Evolutionary conservation across 2,329 filamentous ascomycete genomes (phyloP), one percentile per base, ranked within the genome.

Genomic region (Aspergillus proliferans): DNA sequence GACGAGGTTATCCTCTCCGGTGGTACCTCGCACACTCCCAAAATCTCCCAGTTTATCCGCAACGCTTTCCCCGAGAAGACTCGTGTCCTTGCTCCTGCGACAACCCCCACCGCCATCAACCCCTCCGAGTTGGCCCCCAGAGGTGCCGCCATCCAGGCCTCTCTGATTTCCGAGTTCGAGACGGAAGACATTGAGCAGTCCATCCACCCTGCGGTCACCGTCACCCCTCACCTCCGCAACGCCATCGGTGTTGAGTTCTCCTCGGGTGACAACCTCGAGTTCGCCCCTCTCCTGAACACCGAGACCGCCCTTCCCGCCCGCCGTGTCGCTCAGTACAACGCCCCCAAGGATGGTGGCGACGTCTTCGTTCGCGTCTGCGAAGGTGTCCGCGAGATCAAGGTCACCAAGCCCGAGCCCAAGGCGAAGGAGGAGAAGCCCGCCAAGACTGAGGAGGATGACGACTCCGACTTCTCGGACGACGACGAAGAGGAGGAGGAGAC

Each of bases 121-220:
- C 93, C 93, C 55, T 93, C 89, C 3, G 92, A 97, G 75, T 80
- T 96, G 48, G 78, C 86, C 62, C 87, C 88, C 54, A 85, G 93
- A 56, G 93, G 93, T 65, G 93, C 93, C 52, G 92, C 93, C 28
- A 89, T 98, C 61, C 93, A 98, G 75, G 93, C 93, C 34, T 94
- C 86, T 52, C 77, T 98, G 55, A 89, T 98, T 69, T 85, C 91
- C 71, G 92, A 95, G 71, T 98, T 95, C 71, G 93, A 98, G 62
- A 80, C 83, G 59, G 85, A 89, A 58, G 92, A 97, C 67, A 94
- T 98, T 60, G 88, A 94, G 68, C 91, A 96, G 78, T 95, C 88
- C 54, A 95, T 90, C 43, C 92, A 98, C 77, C 86, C 93, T 46
- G 88, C 90, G 66, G 90, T 98, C 56, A 96, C 92, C 30, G 92